Evolutionary conservation across 2,329 filamentous ascomycete genomes (phyloP).

Genomic region (Penicillium occitanis): DNA sequence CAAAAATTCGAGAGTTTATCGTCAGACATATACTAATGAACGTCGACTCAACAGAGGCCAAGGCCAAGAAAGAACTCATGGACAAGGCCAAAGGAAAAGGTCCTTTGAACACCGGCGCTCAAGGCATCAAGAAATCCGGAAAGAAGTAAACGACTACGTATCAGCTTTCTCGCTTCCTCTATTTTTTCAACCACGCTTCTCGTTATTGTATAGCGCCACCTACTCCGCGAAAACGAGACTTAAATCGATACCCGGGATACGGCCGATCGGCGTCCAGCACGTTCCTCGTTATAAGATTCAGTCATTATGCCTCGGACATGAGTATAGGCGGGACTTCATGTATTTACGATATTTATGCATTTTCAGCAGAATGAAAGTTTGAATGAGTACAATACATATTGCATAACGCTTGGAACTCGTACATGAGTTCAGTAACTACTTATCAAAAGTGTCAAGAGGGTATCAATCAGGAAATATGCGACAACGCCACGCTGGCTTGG

Average conservation of each 20-base stretch:
- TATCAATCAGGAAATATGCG: not conserved
- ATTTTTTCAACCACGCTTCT: not conserved
- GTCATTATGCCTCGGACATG: not conserved
- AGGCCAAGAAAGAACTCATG: slow-evolving; percentile 81
- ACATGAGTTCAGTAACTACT: not conserved
- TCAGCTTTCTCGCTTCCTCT: not conserved
- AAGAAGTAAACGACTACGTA: slow-evolving; percentile 70
- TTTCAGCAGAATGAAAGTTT: not conserved
- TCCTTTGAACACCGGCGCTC: slow-evolving; percentile 75
- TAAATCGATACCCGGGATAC: slow-evolving; percentile 11
- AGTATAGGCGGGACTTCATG: not conserved
- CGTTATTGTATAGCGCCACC: not conserved
- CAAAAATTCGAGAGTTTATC: too few species aligned
- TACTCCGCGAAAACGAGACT: not conserved
- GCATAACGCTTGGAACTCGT: not conserved
- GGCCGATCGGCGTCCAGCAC: slow-evolving; percentile 5
- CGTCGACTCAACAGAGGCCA: slow-evolving; percentile 60
- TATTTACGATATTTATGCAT: slow-evolving; percentile 10
- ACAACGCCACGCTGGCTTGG: slow-evolving; percentile 8
- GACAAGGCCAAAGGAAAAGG: slow-evolving; percentile 83
- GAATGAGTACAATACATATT: not conserved
- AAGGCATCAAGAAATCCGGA: slow-evolving; percentile 97
- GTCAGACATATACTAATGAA: not conserved
- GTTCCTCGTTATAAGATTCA: not conserved
- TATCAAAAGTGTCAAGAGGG: not conserved